Evolutionary conservation across 495 filamentous ascomycete genomes (phyloP).

Genomic region (Rostrohypoxylon terebratum): DNA sequence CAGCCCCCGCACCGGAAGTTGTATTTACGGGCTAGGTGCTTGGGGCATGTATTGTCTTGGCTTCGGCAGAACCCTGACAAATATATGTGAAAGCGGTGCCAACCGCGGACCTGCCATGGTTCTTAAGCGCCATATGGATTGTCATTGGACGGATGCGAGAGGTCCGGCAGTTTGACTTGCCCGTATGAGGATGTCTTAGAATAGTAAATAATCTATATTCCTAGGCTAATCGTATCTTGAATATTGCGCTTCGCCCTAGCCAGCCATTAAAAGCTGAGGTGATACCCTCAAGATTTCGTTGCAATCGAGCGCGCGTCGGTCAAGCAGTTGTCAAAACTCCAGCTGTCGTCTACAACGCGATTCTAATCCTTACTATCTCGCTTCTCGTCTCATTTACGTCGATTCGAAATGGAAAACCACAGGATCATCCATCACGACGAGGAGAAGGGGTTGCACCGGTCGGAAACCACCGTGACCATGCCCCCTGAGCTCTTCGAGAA

Average conservation of each 20-base stretch:
- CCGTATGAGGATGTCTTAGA: neutral
- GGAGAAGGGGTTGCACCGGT: slow-evolving; percentile 55
- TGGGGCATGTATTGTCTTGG: slow-evolving; percentile 34
- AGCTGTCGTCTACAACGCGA: neutral
- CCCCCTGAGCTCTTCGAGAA: slow-evolving; percentile 69
- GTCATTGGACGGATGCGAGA: slow-evolving; percentile 24
- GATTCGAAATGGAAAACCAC: slow-evolving; percentile 38
- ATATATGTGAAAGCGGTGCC: slow-evolving; percentile 10
- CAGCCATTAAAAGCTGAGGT: slow-evolving; percentile 32
- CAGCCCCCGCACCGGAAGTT: slow-evolving; percentile 43
- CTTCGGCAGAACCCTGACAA: slow-evolving; percentile 37
- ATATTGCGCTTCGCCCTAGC: neutral
- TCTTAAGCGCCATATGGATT: slow-evolving; percentile 25
- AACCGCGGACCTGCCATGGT: slow-evolving; percentile 16
- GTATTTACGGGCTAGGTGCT: slow-evolving; percentile 31
- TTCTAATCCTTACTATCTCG: neutral
- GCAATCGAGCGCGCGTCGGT: neutral
- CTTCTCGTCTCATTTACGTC: neutral
- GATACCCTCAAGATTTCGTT: neutral
- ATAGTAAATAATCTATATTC: slow-evolving; percentile 21
- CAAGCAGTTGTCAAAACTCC: neutral
- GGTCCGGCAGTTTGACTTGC: slow-evolving; percentile 32
- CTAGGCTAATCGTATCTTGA: slow-evolving; percentile 29
- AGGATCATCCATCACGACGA: slow-evolving; percentile 44
- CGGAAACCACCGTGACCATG: slow-evolving; percentile 58